Base-by-base conservation (phyloP, 169 alveolate species). In the Plasmodium gaboni region DNA sequence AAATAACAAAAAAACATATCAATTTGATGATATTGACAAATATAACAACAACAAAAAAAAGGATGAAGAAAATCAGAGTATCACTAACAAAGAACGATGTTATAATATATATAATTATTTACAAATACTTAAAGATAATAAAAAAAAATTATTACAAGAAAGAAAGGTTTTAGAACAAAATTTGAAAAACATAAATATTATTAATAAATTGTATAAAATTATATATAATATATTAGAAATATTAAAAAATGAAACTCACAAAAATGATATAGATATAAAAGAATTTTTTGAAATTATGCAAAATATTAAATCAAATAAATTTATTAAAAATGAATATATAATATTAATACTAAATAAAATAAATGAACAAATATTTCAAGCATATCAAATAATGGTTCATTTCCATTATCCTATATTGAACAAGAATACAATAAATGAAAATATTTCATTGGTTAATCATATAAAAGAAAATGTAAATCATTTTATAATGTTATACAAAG, bases 201-300 rank as follows among this genome's bases (percentile, higher is more conserved):
- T 57, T 2, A 48, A 61, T 12, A 76, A 76, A 55, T 42, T 76
- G 50, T 76, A 76, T 69, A 76, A 76, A 76, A 76, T 76, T 8
- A 28, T 69, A 24, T 64, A 76, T 63, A 32, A 61, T 3, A 61
- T 48, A 32, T 76, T 76, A 42, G 76, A 76, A 61, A 15, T 69
- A 2, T 12, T 76, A 24, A 53, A 76, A 6, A 74, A 61, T 6
- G 69, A 76, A 76, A 53, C 42, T 8, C 64, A 61, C n/a, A 64
- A 61, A 19, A n/a, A 28, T 69, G 26, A 48, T 42, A 10, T 53
- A 28, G 69, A 44, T n/a, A 48, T 76, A 24, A 28, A 63, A 22
- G 44, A 76, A 38, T 67, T 76, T 17, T 76, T 76, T 26, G 26
- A 76, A 7, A 64, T 24, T 76, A 63, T 76, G 42, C 50, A 63